These are phyloP conservation scores for Poterioochromonas sp. DNA, from an alignment of 352 stramenopile species.

Conservation along the genomic window DNA sequence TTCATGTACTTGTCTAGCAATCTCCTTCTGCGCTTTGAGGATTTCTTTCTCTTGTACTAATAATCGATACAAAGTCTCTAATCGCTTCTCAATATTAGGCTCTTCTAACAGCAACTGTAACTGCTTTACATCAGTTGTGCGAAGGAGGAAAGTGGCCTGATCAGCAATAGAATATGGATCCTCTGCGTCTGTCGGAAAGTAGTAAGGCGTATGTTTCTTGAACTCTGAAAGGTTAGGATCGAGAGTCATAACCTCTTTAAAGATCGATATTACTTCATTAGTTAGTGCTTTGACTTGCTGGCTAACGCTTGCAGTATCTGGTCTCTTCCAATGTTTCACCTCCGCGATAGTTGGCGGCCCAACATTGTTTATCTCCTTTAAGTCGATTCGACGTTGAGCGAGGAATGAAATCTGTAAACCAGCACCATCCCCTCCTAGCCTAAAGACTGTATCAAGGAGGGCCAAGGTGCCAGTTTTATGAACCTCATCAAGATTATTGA, in stretches of 20 bases:
- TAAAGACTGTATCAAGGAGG: slow-evolving; percentile 58
- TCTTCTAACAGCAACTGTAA: slow-evolving; percentile 83
- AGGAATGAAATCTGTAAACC: slow-evolving; percentile 50
- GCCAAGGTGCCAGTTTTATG: slow-evolving; percentile 88
- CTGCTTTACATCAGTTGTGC: slow-evolving; percentile 80
- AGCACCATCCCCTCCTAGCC: slow-evolving; percentile 38
- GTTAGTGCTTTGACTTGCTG: slow-evolving; percentile 70
- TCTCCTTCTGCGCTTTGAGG: slow-evolving; percentile 90
- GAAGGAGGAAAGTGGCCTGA: slow-evolving; percentile 86
- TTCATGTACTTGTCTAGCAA: slow-evolving; percentile 81
- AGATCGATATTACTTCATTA: slow-evolving; percentile 92
- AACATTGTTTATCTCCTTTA: slow-evolving; percentile 53
- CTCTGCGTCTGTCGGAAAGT: slow-evolving; percentile 70
- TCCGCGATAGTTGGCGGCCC: slow-evolving; percentile 73
- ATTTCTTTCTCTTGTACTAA: slow-evolving; percentile 90
- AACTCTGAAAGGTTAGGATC: slow-evolving; percentile 96
- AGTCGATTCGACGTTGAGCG: slow-evolving; percentile 58
- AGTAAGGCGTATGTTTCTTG: slow-evolving; percentile 49
- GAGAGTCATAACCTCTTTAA: slow-evolving; percentile 89
- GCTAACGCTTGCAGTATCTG: neutral
- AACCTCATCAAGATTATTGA: slow-evolving; percentile 80
- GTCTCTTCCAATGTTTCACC: slow-evolving; percentile 55
- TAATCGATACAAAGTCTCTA: slow-evolving; percentile 89
- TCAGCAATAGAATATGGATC: slow-evolving; percentile 96
- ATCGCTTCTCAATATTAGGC: slow-evolving; percentile 80